These are phyloP conservation scores for Pseudogymnoascus destructans DNA, from an alignment of 2,329 filamentous ascomycete species.

Conservation along the genomic window DNA sequence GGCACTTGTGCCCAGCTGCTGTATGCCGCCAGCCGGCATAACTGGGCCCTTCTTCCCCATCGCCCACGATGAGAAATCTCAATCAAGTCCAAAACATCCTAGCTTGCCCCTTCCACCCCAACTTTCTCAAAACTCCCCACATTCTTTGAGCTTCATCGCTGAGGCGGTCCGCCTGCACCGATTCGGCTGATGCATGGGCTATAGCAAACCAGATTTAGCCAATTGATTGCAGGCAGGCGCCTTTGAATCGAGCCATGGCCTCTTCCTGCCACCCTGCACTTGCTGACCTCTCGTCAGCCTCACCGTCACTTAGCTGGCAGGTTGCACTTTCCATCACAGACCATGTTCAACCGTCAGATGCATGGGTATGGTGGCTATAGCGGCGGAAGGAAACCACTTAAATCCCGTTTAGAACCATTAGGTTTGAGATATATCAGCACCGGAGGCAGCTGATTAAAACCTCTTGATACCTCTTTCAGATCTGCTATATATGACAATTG, in stretches of 20 bases:
- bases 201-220: slow-evolving; percentile 1
- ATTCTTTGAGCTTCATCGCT: slow-evolving; percentile 3
- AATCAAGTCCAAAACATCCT: slow-evolving; percentile 6
- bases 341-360: slow-evolving; percentile 8
- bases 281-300: slow-evolving; percentile 6
- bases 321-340: slow-evolving; percentile 4
- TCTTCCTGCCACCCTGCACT: not conserved
- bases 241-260: not conserved
- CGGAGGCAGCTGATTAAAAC: slow-evolving; percentile 20
- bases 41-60: not conserved
- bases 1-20: not conserved
- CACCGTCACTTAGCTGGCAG: slow-evolving; percentile 8
- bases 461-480: slow-evolving; percentile 1
- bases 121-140: not conserved
- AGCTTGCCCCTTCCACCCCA: slow-evolving; percentile 1
- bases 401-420: slow-evolving; percentile 18
- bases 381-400: slow-evolving; percentile 8
- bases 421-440: slow-evolving; percentile 20
- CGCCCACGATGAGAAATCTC: slow-evolving; percentile 1
- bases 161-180: slow-evolving; percentile 7
- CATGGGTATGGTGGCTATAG: slow-evolving; percentile 3
- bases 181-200: slow-evolving; percentile 5
- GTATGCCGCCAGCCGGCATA: not conserved
- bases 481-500: slow-evolving; percentile 8
- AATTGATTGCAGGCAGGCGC: slow-evolving; percentile 6